These are phyloP conservation scores for Magnaporthales sp. DNA, from an alignment of 2,329 filamentous ascomycete genomes.

Conservation along the genomic window DNA sequence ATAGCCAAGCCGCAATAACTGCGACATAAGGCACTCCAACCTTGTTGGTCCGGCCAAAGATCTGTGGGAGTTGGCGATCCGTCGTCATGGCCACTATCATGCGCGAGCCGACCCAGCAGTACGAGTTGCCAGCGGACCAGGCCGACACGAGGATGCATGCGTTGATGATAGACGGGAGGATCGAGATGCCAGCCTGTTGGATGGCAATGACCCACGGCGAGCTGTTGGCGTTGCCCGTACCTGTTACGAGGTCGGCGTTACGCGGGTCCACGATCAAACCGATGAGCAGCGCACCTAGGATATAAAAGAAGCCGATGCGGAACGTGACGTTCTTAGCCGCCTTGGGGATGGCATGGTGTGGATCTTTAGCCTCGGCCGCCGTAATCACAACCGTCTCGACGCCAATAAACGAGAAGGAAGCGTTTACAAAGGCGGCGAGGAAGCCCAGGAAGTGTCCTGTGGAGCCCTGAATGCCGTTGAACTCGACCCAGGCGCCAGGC, in stretches of 20 bases:
- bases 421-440: slow-evolving; percentile 11
- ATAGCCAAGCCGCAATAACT: slow-evolving; percentile 26
- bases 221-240: not conserved
- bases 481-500: slow-evolving; percentile 12
- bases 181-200: slow-evolving; percentile 12
- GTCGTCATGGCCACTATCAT: slow-evolving; percentile 3
- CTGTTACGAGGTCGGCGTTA: not conserved
- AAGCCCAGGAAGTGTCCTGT: slow-evolving; percentile 12
- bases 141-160: slow-evolving; percentile 23
- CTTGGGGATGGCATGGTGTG: slow-evolving; percentile 13
- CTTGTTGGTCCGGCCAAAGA: slow-evolving; percentile 27
- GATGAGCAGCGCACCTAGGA: slow-evolving; percentile 12
- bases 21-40: slow-evolving; percentile 34
- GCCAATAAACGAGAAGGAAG: not conserved
- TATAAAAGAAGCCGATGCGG: slow-evolving; percentile 13
- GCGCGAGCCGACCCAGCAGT: slow-evolving; percentile 26
- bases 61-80: slow-evolving; percentile 16
- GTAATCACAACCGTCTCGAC: slow-evolving; percentile 10
- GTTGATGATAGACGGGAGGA: slow-evolving; percentile 12
- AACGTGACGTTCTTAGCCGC: slow-evolving; percentile 11
- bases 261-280: slow-evolving; percentile 12
- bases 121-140: slow-evolving; percentile 30
- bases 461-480: slow-evolving; percentile 12
- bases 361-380: slow-evolving; percentile 11
- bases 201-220: slow-evolving; percentile 17